Evolutionary conservation across 768 basidiomycete genomes (phyloP).

Genomic region (Mycena alexandri): DNA sequence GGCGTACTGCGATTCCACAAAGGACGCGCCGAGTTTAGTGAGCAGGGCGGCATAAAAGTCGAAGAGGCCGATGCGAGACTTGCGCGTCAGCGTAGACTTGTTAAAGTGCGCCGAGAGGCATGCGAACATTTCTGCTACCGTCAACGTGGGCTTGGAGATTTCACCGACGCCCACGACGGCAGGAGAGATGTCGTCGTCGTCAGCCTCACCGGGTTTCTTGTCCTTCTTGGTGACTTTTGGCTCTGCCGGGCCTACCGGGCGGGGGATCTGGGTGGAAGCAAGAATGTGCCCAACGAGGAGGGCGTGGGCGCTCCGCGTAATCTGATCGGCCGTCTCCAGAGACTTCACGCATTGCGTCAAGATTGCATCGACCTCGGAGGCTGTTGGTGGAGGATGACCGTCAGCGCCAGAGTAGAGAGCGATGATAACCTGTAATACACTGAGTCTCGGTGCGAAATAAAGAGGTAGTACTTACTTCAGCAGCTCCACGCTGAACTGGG

Average conservation of each 20-base stretch:
- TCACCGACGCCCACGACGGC: constrained; percentile 51
- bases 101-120: constrained; percentile 87
- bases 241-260: constrained; percentile 60
- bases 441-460: constrained; percentile 35
- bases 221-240: constrained; percentile 60
- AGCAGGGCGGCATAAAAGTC: constrained; percentile 89
- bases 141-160: constrained; percentile 75
- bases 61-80: constrained; percentile 86
- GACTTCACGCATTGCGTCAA: constrained; percentile 72
- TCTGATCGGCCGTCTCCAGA: constrained; percentile 68
- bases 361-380: constrained; percentile 84
- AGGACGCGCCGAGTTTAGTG: constrained; percentile 77
- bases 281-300: constrained; percentile 88
- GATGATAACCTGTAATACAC: constrained; percentile 53
- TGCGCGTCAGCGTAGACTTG: constrained; percentile 74
- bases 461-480: constrained; percentile 66
- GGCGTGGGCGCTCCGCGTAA: constrained; percentile 61
- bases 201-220: constrained; percentile 71
- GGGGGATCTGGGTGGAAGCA: constrained; percentile 82
- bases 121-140: constrained; percentile 83
- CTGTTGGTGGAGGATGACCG: constrained; percentile 62
- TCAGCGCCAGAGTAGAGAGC: constrained; percentile 70
- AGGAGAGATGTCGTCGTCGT: constrained; percentile 67
- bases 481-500: constrained; percentile 86
- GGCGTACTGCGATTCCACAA: constrained; percentile 87